A percentile compares a stretch with the other conserved stretches of the same genome.
Evolutionary conservation across 2,329 filamentous ascomycete species (phyloP).

Genomic region (Paraphoma sp.): DNA sequence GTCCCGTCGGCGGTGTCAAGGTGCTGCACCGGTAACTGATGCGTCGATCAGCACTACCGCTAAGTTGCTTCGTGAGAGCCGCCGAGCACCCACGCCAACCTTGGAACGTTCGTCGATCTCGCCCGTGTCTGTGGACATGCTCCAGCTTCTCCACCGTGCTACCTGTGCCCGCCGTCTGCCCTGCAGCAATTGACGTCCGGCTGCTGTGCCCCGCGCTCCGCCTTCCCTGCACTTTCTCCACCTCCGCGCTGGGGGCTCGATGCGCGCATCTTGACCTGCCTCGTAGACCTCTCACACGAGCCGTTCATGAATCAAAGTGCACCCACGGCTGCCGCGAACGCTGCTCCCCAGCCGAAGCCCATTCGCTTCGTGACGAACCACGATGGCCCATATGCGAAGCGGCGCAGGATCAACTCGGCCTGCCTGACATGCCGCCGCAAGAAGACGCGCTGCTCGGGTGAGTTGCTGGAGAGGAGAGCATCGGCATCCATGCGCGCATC

Average conservation of each 20-base stretch:
- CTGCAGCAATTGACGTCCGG: constrained; percentile 10
- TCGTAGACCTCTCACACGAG: constrained; percentile 11
- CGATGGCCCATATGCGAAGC: constrained; percentile 51
- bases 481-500: constrained; percentile 28
- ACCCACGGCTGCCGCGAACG: constrained; percentile 33
- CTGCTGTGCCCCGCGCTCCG: constrained; percentile 14
- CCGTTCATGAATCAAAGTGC: constrained; percentile 44
- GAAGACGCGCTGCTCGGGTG: constrained; percentile 58
- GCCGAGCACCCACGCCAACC: too few relatives aligned
- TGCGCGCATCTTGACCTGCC: constrained; percentile 12
- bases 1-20: too few relatives aligned
- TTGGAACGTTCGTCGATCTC: too few relatives aligned
- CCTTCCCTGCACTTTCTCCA: constrained; percentile 1
- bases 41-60: too few relatives aligned
- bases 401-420: constrained; percentile 49
- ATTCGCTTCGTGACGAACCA: constrained; percentile 53
- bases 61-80: too few relatives aligned
- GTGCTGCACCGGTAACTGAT: too few relatives aligned
- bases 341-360: constrained; percentile 43
- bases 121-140: constrained; percentile 15
- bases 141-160: constrained; percentile 16
- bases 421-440: constrained; percentile 58
- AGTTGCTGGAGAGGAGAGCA: neutral
- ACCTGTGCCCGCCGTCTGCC: constrained; percentile 6
- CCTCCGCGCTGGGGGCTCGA: constrained; percentile 7